Conservation (phyloP, 2,329 filamentous ascomycete genomes). For the Trichoderma hamatum region DNA sequence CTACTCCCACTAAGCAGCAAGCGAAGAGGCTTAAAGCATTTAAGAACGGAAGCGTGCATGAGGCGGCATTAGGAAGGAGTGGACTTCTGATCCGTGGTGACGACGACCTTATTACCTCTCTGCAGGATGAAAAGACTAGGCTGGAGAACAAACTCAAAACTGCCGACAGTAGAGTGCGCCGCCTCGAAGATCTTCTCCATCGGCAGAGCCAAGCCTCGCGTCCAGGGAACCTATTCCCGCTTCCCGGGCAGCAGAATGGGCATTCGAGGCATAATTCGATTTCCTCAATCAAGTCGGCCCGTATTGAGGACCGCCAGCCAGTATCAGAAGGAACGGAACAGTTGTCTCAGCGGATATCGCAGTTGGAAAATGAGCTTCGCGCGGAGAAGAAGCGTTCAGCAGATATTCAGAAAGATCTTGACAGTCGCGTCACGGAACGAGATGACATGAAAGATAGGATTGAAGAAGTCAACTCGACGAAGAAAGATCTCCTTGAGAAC, state of each 20-base stretch:
- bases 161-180: conserved; percentile 86
- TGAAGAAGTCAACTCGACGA: conserved; percentile 86
- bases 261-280: conserved; percentile 55
- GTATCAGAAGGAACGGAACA: conserved; percentile 53
- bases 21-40: conserved; percentile 87
- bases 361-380: conserved; percentile 78
- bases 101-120: conserved; percentile 73
- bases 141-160: conserved; percentile 75
- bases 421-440: conserved; percentile 58
- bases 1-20: conserved; percentile 82
- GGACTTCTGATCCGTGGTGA: conserved; percentile 85
- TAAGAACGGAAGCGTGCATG: conserved; percentile 94
- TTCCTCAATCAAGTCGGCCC: conserved; percentile 52
- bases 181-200: conserved; percentile 89
- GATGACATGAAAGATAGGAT: conserved; percentile 68
- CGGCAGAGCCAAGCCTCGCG: conserved; percentile 69
- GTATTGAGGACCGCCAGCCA: conserved; percentile 48
- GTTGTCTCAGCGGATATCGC: conserved; percentile 53
- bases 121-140: conserved; percentile 82
- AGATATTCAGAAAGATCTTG: conserved; percentile 70
- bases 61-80: conserved; percentile 83
- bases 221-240: conserved; percentile 59
- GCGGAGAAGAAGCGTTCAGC: conserved; percentile 70
- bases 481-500: conserved; percentile 91
- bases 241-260: conserved; percentile 44